phyloP scores from a whole-genome alignment of 2,329 filamentous ascomycete genomes.

The Colletotrichum orbiculare region DNA sequence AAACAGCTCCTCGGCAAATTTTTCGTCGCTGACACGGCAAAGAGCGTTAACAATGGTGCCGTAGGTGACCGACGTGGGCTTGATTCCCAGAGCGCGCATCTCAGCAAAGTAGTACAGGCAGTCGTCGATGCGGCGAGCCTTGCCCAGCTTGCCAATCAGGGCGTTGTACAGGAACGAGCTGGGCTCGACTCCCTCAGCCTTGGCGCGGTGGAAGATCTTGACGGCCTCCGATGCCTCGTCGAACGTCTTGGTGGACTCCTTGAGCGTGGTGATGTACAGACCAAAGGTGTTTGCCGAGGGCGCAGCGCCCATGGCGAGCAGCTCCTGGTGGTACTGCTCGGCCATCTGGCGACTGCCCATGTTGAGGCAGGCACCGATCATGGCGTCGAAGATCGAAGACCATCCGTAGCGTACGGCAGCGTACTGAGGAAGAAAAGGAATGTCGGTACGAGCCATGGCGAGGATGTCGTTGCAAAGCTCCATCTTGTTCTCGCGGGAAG shows the following conservation, averaged over 20 bases:
- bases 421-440: conserved; percentile 87
- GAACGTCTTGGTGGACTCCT: conserved; percentile 96
- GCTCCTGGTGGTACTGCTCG: conserved; percentile 88
- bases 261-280: conserved; percentile 98
- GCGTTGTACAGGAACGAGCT: conserved; percentile 99
- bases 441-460: conserved; percentile 87
- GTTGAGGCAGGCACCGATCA: conserved; percentile 92
- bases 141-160: conserved; percentile 96
- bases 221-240: conserved; percentile 97
- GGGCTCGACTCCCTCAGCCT: conserved; percentile 92
- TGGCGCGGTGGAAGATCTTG: conserved; percentile 95
- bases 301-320: conserved; percentile 88
- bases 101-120: conserved; percentile 98
- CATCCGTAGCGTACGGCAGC: conserved; percentile 92
- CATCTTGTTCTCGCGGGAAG: conserved; percentile 85
- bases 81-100: conserved; percentile 93
- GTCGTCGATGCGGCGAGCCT: conserved; percentile 97
- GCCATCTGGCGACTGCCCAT: conserved; percentile 84
- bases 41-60: conserved; percentile 98
- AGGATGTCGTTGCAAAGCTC: conserved; percentile 88
- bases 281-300: conserved; percentile 98
- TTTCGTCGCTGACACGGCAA: conserved; percentile 96
- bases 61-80: conserved; percentile 96
- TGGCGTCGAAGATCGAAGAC: conserved; percentile 95
- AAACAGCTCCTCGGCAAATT: conserved; percentile 96